phyloP scores from a whole-genome alignment of 2,329 filamentous ascomycete species.

The Dactylellina leptospora region DNA sequence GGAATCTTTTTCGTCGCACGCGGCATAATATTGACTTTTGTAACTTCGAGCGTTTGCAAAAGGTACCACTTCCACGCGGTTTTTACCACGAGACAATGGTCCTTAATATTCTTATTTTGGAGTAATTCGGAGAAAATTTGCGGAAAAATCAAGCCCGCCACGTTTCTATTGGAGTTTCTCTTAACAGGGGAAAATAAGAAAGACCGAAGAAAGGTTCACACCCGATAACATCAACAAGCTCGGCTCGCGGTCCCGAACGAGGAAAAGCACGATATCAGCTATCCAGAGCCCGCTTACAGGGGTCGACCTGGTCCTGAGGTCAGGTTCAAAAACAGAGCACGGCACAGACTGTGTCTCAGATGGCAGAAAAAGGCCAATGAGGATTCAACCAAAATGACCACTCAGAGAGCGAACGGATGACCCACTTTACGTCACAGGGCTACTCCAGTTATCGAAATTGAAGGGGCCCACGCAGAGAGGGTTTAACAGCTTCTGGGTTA shows the following conservation, averaged over 20 bases:
- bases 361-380: slow-evolving; percentile 33
- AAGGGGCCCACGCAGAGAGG: slow-evolving; percentile 26
- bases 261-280: slow-evolving; percentile 53
- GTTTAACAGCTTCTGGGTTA: slow-evolving; percentile 21
- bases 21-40: slow-evolving; percentile 29
- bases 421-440: slow-evolving; percentile 54
- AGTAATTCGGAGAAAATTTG: slow-evolving; percentile 53
- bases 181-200: slow-evolving; percentile 49
- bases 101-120: slow-evolving; percentile 39
- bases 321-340: slow-evolving; percentile 44
- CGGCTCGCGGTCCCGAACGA: slow-evolving; percentile 54
- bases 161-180: slow-evolving; percentile 51
- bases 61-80: slow-evolving; percentile 33
- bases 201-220: slow-evolving; percentile 38
- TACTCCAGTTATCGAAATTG: slow-evolving; percentile 33
- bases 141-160: slow-evolving; percentile 54
- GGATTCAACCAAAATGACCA: slow-evolving; percentile 24
- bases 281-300: slow-evolving; percentile 41
- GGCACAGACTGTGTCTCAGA: slow-evolving; percentile 53
- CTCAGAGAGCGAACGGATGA: slow-evolving; percentile 29
- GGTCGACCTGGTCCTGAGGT: slow-evolving; percentile 42
- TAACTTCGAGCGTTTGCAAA: slow-evolving; percentile 32
- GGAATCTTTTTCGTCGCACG: slow-evolving; percentile 10
- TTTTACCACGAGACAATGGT: slow-evolving; percentile 29
- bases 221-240: slow-evolving; percentile 52